phyloP scores from a whole-genome alignment of 441 rosid species.

The Adansonia grandidieri region DNA sequence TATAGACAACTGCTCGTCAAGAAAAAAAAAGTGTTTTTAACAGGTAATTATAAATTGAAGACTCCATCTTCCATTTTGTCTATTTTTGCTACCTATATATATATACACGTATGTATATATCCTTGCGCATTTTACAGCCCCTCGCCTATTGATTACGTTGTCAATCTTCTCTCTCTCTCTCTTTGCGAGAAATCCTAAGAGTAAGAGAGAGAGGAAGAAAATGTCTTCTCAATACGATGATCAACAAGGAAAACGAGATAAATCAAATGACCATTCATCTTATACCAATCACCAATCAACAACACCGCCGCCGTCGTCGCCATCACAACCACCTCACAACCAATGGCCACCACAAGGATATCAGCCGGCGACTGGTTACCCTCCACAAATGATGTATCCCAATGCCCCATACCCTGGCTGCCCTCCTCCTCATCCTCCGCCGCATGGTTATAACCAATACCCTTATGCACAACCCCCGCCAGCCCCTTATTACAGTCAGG shows the following conservation, averaged over 20 bases:
- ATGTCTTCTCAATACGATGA: slow-evolving; percentile 43
- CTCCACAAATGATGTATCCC: slow-evolving; percentile 38
- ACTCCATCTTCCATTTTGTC: not conserved
- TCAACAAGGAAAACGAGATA: slow-evolving; percentile 31
- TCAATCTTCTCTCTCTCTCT: not conserved
- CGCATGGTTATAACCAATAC: slow-evolving; percentile 35
- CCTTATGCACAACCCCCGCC: slow-evolving; percentile 46
- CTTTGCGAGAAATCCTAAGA: slow-evolving; percentile 9
- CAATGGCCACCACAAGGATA: slow-evolving; percentile 2
- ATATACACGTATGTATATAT: not conserved
- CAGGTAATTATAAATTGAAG: not conserved
- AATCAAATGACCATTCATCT: slow-evolving; percentile 6
- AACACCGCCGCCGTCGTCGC: not conserved
- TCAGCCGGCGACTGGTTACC: slow-evolving; percentile 33
- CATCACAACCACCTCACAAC: not conserved
- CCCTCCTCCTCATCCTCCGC: slow-evolving; percentile 18
- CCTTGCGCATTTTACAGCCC: not conserved
- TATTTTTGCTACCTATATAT: not conserved
- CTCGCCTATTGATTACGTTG: slow-evolving; percentile 16
- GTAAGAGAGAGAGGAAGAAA: slow-evolving; percentile 5
- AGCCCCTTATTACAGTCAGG: slow-evolving; percentile 37
- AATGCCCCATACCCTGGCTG: slow-evolving; percentile 31
- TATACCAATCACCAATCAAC: slow-evolving; percentile 23
- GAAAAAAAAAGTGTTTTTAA: not conserved
- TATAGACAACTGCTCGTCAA: too few species aligned